Evolutionary conservation across 169 alveolate genomes (phyloP).

Genomic region (Toxoplasma gondii): DNA sequence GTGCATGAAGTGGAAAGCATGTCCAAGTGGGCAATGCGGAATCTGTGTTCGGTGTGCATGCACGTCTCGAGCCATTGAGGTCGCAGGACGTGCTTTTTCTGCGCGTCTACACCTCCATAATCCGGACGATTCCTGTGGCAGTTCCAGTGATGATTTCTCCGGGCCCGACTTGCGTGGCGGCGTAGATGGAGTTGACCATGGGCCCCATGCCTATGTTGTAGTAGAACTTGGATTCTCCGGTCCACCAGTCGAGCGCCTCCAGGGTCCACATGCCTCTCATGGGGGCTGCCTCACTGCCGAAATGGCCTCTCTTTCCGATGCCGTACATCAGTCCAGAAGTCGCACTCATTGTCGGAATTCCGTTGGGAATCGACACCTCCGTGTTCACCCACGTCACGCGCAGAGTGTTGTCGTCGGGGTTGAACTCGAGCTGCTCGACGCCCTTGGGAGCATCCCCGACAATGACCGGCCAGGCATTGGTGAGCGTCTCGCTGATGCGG

Average conservation of each 20-base stretch:
- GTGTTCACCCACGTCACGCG: conserved; percentile 65
- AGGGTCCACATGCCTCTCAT: conserved; percentile 73
- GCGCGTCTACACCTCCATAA: conserved; percentile 41
- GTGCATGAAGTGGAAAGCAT: too few species aligned
- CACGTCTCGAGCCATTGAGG: too few species aligned
- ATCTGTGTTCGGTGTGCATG: too few species aligned
- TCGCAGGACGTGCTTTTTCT: background rate
- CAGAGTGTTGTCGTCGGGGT: conserved; percentile 50
- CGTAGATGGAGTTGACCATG: conserved; percentile 65
- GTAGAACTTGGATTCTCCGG: conserved; percentile 65
- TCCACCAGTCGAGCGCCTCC: conserved; percentile 75
- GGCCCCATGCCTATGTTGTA: conserved; percentile 72
- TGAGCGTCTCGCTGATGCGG: conserved; percentile 43
- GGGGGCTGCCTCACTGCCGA: conserved; percentile 69
- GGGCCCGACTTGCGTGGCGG: conserved; percentile 73
- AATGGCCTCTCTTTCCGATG: conserved; percentile 68
- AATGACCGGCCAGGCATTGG: conserved; percentile 64
- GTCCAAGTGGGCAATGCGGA: too few species aligned
- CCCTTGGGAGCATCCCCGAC: conserved; percentile 74
- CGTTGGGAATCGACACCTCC: conserved; percentile 70
- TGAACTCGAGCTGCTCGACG: conserved; percentile 66
- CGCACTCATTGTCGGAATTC: conserved; percentile 71
- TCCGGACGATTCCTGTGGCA: conserved; percentile 67
- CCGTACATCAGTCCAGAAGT: conserved; percentile 69
- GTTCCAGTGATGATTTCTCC: conserved; percentile 72